These are phyloP conservation scores for Liriodendron chinense DNA, from an alignment of 164 flowering plant species.

Conservation along the genomic window DNA sequence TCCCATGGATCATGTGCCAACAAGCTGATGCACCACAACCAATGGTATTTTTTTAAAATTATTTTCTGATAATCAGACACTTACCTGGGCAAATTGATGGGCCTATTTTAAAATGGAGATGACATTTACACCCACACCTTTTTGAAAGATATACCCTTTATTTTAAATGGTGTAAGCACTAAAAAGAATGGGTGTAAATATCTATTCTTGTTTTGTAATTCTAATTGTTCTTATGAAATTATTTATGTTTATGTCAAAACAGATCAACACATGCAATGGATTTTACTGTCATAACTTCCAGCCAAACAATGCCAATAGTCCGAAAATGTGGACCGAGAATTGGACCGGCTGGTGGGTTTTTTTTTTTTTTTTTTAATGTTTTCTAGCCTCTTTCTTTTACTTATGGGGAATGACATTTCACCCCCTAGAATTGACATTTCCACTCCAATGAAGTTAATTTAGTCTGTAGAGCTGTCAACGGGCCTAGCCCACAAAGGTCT, in stretches of 20 bases:
- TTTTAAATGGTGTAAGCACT: too few relatives aligned
- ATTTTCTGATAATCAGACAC: too few relatives aligned
- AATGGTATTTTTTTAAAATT: slow-evolving; percentile 42
- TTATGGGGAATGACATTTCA: neutral
- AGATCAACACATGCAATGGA: slow-evolving; percentile 79
- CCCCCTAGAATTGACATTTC: neutral
- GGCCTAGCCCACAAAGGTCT: too few relatives aligned
- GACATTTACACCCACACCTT: too few relatives aligned
- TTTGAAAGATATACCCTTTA: too few relatives aligned
- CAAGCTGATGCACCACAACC: slow-evolving; percentile 45
- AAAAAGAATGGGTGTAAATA: neutral
- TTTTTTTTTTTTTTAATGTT: neutral
- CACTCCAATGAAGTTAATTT: too few relatives aligned
- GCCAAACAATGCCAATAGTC: slow-evolving; percentile 20
- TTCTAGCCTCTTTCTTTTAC: neutral
- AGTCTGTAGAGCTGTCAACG: too few relatives aligned
- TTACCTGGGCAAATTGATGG: too few relatives aligned
- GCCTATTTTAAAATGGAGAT: too few relatives aligned
- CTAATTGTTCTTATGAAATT: neutral
- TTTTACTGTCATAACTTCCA: slow-evolving; percentile 49
- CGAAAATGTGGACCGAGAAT: slow-evolving; percentile 45
- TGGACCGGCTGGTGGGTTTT: slow-evolving; percentile 61
- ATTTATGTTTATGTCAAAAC: neutral
- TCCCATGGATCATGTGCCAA: slow-evolving; percentile 64
- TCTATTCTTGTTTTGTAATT: neutral